These are phyloP conservation scores for Taphrina populina DNA, from an alignment of 1,139 yeast genomes.

Conservation along the genomic window DNA sequence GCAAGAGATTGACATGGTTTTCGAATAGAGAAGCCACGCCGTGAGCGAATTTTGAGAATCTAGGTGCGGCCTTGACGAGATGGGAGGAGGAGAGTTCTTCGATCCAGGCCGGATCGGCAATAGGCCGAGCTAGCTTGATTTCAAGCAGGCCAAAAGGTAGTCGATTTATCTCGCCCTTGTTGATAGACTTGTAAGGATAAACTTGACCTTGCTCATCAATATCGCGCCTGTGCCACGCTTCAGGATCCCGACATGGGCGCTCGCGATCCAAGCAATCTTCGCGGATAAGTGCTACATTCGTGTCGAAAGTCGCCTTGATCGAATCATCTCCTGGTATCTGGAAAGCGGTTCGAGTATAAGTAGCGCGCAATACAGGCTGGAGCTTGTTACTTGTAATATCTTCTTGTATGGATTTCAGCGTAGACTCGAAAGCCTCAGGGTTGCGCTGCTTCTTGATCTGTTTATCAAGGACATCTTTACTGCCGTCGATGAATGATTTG, in stretches of 20 bases:
- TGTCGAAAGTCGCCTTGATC: constrained; percentile 83
- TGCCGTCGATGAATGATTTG: constrained; percentile 58
- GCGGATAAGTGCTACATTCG: constrained; percentile 79
- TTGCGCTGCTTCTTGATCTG: constrained; percentile 56
- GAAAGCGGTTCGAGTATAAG: constrained; percentile 89
- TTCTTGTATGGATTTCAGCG: constrained; percentile 59
- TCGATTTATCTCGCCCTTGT: constrained; percentile 81
- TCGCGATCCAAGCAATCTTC: constrained; percentile 84
- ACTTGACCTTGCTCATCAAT: constrained; percentile 69
- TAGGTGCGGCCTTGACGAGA: constrained; percentile 85
- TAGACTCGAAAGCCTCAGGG: constrained; percentile 55
- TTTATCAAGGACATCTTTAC: constrained; percentile 51
- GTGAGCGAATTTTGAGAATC: constrained; percentile 84
- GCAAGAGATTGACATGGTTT: constrained; percentile 72
- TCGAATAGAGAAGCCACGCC: constrained; percentile 79
- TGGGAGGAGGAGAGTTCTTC: constrained; percentile 80
- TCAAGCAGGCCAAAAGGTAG: constrained; percentile 94
- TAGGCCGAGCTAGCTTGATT: constrained; percentile 59
- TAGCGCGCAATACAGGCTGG: constrained; percentile 82
- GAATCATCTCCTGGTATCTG: constrained; percentile 97
- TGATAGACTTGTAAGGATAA: constrained; percentile 67
- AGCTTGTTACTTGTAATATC: constrained; percentile 66
- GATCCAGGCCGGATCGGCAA: constrained; percentile 58
- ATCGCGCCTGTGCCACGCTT: constrained; percentile 87
- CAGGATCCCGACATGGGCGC: constrained; percentile 86